Evolutionary conservation across 495 filamentous ascomycete species (phyloP), one percentile per base, ranked within the genome.

Genomic region (Thermothielavioides terrestris): DNA sequence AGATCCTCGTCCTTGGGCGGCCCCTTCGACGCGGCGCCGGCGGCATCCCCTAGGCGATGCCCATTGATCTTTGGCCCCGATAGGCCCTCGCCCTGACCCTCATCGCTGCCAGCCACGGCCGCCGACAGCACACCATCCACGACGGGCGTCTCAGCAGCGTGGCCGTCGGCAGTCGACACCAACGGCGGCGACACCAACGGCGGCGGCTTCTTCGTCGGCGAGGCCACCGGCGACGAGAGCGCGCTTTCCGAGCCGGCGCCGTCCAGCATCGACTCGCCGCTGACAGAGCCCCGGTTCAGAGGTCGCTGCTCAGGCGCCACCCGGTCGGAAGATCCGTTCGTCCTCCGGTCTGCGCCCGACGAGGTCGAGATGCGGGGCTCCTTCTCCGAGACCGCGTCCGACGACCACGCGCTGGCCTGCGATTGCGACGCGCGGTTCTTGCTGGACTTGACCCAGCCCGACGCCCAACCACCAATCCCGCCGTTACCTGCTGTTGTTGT

Each of bases 181-280:
- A 30, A 28, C 36, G n/a, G 25, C 30, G 43, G 42, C 12, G 8
- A 12, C 34, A 26, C 27, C 38, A n/a, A 10, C 31, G 9, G 10
- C 31, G 31, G n/a, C 26, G 20, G 38, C 32, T 45, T 30, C 23
- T 20, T 39, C 42, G 26, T 28, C 12, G 54, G 55, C 37, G 56
- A 64, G n/a, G 26, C 46, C 6, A 63, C 59, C 0, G 48, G 45
- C 17, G 60, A 65, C 5, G 63, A 66, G 35, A 59, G 28, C 1
- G 43, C 59, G 32, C 64, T 68, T 27, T 66, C 64, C 2, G 61
- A 57, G 12, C 49, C 56, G 0, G 59, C 65, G 4, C 56, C 65
- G 45, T 74, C 68, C 15, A 73, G 65, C 12, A 74, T 31, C 31
- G 60, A 67, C 46, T 73, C 72, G 14, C 58, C 54, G 34, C 56